Base-by-base conservation (phyloP, 331 rosid genomes). In the Quercus tomentella region DNA sequence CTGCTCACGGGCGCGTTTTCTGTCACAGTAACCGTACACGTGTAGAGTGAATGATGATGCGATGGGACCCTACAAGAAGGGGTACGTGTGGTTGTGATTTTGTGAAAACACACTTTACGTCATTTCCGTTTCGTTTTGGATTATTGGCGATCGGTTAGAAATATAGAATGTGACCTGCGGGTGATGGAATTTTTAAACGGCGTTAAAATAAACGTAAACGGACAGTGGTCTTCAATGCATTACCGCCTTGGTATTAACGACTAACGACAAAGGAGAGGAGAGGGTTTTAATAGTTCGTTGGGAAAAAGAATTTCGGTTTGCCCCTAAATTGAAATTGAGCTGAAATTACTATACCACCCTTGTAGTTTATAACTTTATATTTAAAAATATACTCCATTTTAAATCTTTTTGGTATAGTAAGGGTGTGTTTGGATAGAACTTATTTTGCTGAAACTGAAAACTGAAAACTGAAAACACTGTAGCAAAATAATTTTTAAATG, bases 1-100 rank as follows among this genome's bases (percentile, higher is more conserved):
- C 41, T 26, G 70, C 70, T 74, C 83, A 79, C 81, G 81, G 81
- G 81, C 67, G 80, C 69, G 76, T 49, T 21, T 70, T 3, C 28
- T 68, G 41, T 68, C 58, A 21, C 10, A 5, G 68, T 30, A 20
- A 12, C 6, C 4, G 72, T 37, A 75, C 84, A 83, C 87, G 81
- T 83, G 87, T 79, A 83, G 33, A 78, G 83, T 14, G 45, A 41
- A 41, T 41, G 45, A 41, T 41, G 66, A 9, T 1, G 15, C 54
- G 52, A 83, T 79, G 49, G 75, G 17, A 6, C 41, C 30, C 55
- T 74, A n/a, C 33, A 41, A 8, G 3, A 2, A 41, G 45, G 63
- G 51, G 7, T 52, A 8, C 45, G 45, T 41, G 45, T 9, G 45
- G 54, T 49, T 12, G 1, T 3, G 54, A 49, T 12, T 49, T 49